Conservation (phyloP, 2,329 filamentous ascomycete genomes). For the Fusarium circinatum region DNA sequence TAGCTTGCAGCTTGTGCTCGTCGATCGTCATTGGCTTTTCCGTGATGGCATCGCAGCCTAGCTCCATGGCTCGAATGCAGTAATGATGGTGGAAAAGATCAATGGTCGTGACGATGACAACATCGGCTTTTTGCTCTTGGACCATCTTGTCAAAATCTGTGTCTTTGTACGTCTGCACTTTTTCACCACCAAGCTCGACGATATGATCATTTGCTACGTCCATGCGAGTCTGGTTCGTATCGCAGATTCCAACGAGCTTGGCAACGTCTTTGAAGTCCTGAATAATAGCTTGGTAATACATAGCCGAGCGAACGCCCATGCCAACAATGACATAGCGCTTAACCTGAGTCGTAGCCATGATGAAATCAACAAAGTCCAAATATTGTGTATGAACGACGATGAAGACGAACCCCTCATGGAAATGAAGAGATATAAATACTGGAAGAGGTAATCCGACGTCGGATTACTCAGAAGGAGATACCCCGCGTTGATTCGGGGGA, state of each 20-base stretch:
- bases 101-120: slow-evolving; percentile 71
- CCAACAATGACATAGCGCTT: slow-evolving; percentile 67
- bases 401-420: background rate
- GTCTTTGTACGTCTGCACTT: slow-evolving; percentile 65
- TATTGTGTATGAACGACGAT: too few species aligned
- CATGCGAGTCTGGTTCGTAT: slow-evolving; percentile 70
- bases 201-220: slow-evolving; percentile 64
- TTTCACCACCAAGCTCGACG: slow-evolving; percentile 55
- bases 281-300: slow-evolving; percentile 69
- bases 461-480: slow-evolving; percentile 17
- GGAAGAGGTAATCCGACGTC: background rate
- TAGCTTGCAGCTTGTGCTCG: slow-evolving; percentile 59
- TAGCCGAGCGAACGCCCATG: slow-evolving; percentile 66
- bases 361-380: background rate
- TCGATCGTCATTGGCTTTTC: slow-evolving; percentile 75
- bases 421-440: slow-evolving; percentile 1
- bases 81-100: slow-evolving; percentile 70
- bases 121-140: slow-evolving; percentile 64
- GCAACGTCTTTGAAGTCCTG: slow-evolving; percentile 60
- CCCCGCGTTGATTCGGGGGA: slow-evolving; percentile 24
- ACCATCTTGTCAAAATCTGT: slow-evolving; percentile 68
- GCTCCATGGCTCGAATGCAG: slow-evolving; percentile 67
- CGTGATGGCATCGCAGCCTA: slow-evolving; percentile 68
- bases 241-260: slow-evolving; percentile 66
- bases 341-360: slow-evolving; percentile 23